A percentile compares a stretch with the other conserved stretches of the same genome.
phyloP scores from a whole-genome alignment of 1,139 yeast species.

The Geotrichum aggregatum region DNA sequence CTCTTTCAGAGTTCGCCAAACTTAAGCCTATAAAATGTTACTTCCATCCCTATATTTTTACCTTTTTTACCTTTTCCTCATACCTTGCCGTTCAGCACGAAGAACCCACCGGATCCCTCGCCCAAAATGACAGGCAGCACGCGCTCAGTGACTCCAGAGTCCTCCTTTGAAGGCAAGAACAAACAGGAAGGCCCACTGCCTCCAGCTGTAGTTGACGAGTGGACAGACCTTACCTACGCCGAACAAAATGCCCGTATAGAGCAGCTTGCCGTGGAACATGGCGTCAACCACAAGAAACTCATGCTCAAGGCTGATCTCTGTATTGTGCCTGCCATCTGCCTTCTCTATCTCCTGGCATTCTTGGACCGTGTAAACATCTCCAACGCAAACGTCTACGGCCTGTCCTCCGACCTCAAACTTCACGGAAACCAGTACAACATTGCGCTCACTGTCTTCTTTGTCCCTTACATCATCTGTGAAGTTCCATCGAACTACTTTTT shows the following conservation, averaged over 20 bases:
- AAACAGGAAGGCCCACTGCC: too few relatives aligned
- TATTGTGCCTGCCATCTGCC: slow-evolving; percentile 66
- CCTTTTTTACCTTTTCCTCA: too few relatives aligned
- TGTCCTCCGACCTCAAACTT: slow-evolving; percentile 50
- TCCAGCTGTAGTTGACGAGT: too few relatives aligned
- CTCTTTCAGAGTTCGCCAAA: too few relatives aligned
- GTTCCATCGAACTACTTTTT: slow-evolving; percentile 61
- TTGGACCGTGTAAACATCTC: slow-evolving; percentile 72
- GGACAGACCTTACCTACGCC: slow-evolving; percentile 8
- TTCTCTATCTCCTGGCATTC: slow-evolving; percentile 63
- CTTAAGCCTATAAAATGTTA: too few relatives aligned
- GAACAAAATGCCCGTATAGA: slow-evolving; percentile 33
- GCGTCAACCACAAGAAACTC: slow-evolving; percentile 47
- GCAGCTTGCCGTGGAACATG: slow-evolving; percentile 43
- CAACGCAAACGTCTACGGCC: slow-evolving; percentile 67
- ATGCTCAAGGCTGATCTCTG: slow-evolving; percentile 62
- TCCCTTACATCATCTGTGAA: slow-evolving; percentile 66
- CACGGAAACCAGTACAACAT: slow-evolving; percentile 58
- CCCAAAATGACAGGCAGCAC: too few relatives aligned
- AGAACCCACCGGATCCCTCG: too few relatives aligned
- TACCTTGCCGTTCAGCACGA: too few relatives aligned
- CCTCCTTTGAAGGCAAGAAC: too few relatives aligned
- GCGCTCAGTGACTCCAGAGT: too few relatives aligned
- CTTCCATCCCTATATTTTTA: too few relatives aligned
- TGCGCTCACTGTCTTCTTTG: slow-evolving; percentile 61